Evolutionary conservation across 2,329 filamentous ascomycete species (phyloP).

Genomic region (Septoria linicola): DNA sequence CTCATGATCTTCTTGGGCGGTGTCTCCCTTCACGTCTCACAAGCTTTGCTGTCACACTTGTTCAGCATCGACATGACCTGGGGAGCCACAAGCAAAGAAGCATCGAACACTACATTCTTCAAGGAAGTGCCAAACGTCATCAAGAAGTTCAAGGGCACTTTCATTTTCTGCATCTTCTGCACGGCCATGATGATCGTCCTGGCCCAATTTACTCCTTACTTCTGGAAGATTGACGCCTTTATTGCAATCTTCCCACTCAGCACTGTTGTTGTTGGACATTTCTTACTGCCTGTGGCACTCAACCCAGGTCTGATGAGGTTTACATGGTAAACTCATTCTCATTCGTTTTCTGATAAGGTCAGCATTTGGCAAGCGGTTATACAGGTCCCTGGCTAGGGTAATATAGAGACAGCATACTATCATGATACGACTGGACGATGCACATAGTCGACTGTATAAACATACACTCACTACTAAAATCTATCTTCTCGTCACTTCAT

Average conservation of each 20-base stretch:
- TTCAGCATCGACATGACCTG: constrained; percentile 47
- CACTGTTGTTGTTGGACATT: constrained; percentile 55
- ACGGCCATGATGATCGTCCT: constrained; percentile 52
- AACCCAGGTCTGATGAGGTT: constrained; percentile 66
- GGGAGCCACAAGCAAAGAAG: constrained; percentile 61
- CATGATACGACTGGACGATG: constrained; percentile 6
- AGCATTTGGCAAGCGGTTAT: constrained; percentile 14
- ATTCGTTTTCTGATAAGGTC: not conserved
- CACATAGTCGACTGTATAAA: not conserved
- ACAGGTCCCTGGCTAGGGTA: constrained; percentile 11
- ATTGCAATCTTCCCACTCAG: constrained; percentile 60
- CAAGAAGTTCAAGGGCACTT: constrained; percentile 57
- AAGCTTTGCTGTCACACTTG: constrained; percentile 43
- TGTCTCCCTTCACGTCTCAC: constrained; percentile 42
- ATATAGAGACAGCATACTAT: constrained; percentile 14
- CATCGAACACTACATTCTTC: constrained; percentile 57
- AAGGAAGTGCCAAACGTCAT: constrained; percentile 57
- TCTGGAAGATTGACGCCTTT: constrained; percentile 59
- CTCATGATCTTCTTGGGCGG: constrained; percentile 44
- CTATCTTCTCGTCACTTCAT: not conserved
- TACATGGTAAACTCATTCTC: constrained; percentile 49
- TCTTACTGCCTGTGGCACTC: constrained; percentile 58
- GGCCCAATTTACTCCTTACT: constrained; percentile 47
- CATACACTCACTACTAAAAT: not conserved
- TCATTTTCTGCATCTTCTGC: constrained; percentile 50